Base-by-base conservation (phyloP, 2,329 filamentous ascomycete species). In the Pleoardoris graminearum region DNA sequence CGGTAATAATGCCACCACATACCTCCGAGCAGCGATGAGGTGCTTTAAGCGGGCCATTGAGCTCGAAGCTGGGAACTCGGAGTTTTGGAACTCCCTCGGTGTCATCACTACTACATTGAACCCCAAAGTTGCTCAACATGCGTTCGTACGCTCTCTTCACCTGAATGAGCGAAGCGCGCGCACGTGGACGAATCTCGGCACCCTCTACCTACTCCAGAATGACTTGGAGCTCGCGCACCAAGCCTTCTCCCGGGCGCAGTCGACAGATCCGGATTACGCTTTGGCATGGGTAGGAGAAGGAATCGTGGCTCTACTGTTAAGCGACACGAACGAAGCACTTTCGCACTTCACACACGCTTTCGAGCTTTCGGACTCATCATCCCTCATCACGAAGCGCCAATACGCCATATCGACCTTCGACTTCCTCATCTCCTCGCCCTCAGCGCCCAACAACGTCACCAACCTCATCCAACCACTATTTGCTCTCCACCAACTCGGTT, bases 31-130 rank as follows among this genome's bases (percentile, higher is more conserved):
- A 6, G 84, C 94, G 1, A 88, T 97, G 58, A 83, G 87, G 49
- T 94, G 90, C 64, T 97, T 99, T 81, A 99, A 99, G 76, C 83
- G 90, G 38, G 90, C 94, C 1, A 99, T 99, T 59, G 94, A 97
- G 74, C 80, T 97, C 1, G 95, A 99, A 73, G 89, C 92, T 6
- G 90, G 91, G 46, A 99, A 97, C 68, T 80, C 90, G 0, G 93
- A 97, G 61, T 97, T 97, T 72, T 99, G 94, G 94, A 97, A 97
- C 68, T 88, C 94, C 0, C 81, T 99, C 2, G 94, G 93, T 44
- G 90, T 97, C 3, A 91, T 90, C 22, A 97, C 94, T 2, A 92
- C 90, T 57, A 85, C 85, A 39, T 81, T 97, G 60, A 97, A 90
- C 66, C 88, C 92, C 0, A 86, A 88, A 51, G 90, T 99, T 1